Percentiles rank a stretch among this genome's conserved stretches.
Evolutionary conservation across 768 basidiomycete genomes (phyloP).

Genomic region (Pleurotus tuber-regium): DNA sequence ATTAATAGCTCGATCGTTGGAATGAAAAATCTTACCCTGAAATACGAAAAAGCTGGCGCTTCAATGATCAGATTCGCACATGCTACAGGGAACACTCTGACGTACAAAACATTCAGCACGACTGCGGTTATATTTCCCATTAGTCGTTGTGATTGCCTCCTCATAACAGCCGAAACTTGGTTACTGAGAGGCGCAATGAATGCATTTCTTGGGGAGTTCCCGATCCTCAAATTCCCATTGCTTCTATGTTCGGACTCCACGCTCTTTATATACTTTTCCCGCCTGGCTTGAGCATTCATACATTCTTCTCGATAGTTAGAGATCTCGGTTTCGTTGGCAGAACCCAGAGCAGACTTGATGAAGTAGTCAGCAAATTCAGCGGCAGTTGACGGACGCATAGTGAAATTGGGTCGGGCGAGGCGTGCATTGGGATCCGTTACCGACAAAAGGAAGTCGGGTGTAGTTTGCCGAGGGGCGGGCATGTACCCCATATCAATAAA

Average conservation of each 20-base stretch:
- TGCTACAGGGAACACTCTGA: not conserved
- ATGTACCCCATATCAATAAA: constrained; percentile 34
- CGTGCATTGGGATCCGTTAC: constrained; percentile 64
- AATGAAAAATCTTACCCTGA: too few species aligned
- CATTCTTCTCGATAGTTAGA: constrained; percentile 16
- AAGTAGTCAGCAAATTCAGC: constrained; percentile 56
- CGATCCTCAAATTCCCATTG: constrained; percentile 26
- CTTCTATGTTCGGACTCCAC: constrained; percentile 46
- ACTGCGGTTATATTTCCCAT: constrained; percentile 36
- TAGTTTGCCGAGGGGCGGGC: constrained; percentile 63
- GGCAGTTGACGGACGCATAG: constrained; percentile 49
- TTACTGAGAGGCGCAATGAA: constrained; percentile 16
- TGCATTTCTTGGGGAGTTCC: too few species aligned
- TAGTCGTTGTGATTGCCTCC: constrained; percentile 42
- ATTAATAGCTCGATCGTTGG: too few species aligned
- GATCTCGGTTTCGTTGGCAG: constrained; percentile 4
- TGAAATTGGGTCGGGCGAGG: constrained; percentile 40
- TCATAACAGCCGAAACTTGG: constrained; percentile 45
- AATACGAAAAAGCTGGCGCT: constrained; percentile 47
- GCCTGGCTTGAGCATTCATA: constrained; percentile 44
- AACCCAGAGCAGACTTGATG: constrained; percentile 34
- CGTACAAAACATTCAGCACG: constrained; percentile 31
- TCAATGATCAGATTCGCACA: not conserved
- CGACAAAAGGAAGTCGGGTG: constrained; percentile 60
- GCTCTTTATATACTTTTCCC: constrained; percentile 43